These are phyloP conservation scores for Vanrija pseudolonga DNA, from an alignment of 1,284 basidiomycete species.

Conservation along the genomic window DNA sequence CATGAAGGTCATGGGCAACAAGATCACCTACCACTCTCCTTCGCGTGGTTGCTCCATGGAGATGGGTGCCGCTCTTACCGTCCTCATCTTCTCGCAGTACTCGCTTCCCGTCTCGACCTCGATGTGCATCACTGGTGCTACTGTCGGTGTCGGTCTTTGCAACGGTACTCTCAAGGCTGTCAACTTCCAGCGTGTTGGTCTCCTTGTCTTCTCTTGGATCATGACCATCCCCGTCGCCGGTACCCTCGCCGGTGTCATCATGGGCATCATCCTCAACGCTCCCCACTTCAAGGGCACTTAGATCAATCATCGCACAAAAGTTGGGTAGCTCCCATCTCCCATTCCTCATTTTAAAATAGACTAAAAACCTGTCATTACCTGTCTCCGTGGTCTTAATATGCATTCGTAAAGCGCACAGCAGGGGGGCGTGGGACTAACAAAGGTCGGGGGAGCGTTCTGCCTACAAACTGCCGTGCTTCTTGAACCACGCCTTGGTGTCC, in stretches of 20 bases:
- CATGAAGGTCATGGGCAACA: slow-evolving; percentile 51
- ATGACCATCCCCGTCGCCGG: slow-evolving; percentile 50
- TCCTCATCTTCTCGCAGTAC: slow-evolving; percentile 51
- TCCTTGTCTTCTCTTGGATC: slow-evolving; percentile 36
- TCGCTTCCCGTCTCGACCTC: slow-evolving; percentile 50
- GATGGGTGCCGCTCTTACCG: slow-evolving; percentile 50
- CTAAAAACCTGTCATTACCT: no score
- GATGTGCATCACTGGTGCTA: slow-evolving; percentile 53
- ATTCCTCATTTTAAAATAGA: not conserved
- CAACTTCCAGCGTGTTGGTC: slow-evolving; percentile 44
- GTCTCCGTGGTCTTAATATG: no score
- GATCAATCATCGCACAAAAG: not conserved
- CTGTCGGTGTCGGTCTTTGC: slow-evolving; percentile 51
- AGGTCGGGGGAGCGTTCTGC: not conserved
- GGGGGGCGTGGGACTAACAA: no score
- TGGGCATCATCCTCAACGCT: slow-evolving; percentile 47
- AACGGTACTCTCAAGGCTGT: slow-evolving; percentile 48
- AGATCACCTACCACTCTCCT: slow-evolving; percentile 52
- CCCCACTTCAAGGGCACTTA: slow-evolving; percentile 32
- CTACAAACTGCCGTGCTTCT: slow-evolving; percentile 42
- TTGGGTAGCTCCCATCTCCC: not conserved
- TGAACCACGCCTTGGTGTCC: slow-evolving; percentile 59
- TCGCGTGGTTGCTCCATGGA: slow-evolving; percentile 53
- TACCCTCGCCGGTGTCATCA: slow-evolving; percentile 42
- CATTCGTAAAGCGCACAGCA: no score